Conservation (phyloP, 1,284 basidiomycete species). For the Apiotrichum siamense region DNA sequence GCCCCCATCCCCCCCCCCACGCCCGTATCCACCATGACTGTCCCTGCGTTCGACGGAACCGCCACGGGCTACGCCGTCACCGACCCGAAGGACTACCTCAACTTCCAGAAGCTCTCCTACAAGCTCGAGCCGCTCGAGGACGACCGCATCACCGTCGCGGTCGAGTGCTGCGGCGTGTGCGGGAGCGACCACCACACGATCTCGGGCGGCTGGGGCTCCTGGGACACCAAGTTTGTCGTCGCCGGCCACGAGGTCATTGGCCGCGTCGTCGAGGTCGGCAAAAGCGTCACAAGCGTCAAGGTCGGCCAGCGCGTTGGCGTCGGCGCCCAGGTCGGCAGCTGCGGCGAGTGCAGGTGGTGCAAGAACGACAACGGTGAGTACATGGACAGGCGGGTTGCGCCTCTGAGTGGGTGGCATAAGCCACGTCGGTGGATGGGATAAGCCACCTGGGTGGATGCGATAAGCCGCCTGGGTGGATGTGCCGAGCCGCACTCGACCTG, state of each 20-base stretch:
- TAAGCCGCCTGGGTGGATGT: no score
- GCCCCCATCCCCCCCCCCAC: no score
- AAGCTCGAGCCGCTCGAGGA: constrained; percentile 63
- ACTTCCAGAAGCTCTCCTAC: constrained; percentile 56
- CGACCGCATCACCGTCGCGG: constrained; percentile 63
- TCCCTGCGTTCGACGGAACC: no score
- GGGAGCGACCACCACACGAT: constrained; percentile 46
- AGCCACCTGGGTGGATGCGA: no score
- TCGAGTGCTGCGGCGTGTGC: constrained; percentile 54
- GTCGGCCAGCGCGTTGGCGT: constrained; percentile 50
- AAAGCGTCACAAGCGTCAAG: constrained; percentile 47
- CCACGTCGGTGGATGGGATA: no score
- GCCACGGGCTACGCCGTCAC: constrained; percentile 40
- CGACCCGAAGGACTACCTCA: constrained; percentile 41
- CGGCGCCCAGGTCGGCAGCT: constrained; percentile 50
- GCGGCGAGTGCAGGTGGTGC: constrained; percentile 45
- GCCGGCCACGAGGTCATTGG: constrained; percentile 52
- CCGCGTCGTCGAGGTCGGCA: constrained; percentile 48
- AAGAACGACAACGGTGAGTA: constrained; percentile 43
- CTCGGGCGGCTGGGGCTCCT: constrained; percentile 46
- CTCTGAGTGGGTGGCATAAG: not conserved
- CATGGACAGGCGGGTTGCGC: not conserved
- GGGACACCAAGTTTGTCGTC: constrained; percentile 42
- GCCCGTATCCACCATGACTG: no score
- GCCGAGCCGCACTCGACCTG: no score